A percentile compares a stretch with the other conserved stretches of the same genome.
phyloP scores from a whole-genome alignment of 495 filamentous ascomycete genomes.

The Trichocladium antarcticum region DNA sequence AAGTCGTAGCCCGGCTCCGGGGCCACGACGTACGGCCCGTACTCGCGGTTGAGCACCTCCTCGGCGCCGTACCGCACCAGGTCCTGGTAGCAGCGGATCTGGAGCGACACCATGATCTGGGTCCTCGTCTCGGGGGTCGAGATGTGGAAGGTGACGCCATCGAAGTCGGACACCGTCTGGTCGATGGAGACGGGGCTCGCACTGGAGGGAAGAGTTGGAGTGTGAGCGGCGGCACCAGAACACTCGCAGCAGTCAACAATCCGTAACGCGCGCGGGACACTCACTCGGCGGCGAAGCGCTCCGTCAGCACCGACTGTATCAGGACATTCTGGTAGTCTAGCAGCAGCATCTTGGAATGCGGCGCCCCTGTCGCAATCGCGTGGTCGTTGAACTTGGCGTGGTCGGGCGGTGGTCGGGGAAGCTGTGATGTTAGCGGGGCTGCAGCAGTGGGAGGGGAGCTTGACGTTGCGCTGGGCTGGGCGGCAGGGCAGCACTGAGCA shows the following conservation, averaged over 20 bases:
- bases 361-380: constrained; percentile 4
- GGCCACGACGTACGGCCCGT: constrained; percentile 77
- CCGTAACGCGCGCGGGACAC: constrained; percentile 11
- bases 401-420: constrained; percentile 8
- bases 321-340: constrained; percentile 98
- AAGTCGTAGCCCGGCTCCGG: constrained; percentile 92
- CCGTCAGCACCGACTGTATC: constrained; percentile 88
- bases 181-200: constrained; percentile 78
- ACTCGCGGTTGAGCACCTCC: constrained; percentile 82
- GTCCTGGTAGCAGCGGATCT: constrained; percentile 88
- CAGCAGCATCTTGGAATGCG: constrained; percentile 63
- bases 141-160: constrained; percentile 94
- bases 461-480: constrained; percentile 18
- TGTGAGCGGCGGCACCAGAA: neutral
- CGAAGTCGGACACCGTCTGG: constrained; percentile 96
- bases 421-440: constrained; percentile 15
- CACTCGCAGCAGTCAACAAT: neutral
- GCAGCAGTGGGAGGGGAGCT: neutral
- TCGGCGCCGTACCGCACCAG: constrained; percentile 86
- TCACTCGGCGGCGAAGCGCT: constrained; percentile 78
- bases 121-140: constrained; percentile 89
- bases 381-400: neutral
- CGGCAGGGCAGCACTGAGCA: neutral
- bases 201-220: constrained; percentile 37
- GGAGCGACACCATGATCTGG: constrained; percentile 84